Conservation (phyloP, 345 rosid species). For the Lenwebbia sp. region DNA sequence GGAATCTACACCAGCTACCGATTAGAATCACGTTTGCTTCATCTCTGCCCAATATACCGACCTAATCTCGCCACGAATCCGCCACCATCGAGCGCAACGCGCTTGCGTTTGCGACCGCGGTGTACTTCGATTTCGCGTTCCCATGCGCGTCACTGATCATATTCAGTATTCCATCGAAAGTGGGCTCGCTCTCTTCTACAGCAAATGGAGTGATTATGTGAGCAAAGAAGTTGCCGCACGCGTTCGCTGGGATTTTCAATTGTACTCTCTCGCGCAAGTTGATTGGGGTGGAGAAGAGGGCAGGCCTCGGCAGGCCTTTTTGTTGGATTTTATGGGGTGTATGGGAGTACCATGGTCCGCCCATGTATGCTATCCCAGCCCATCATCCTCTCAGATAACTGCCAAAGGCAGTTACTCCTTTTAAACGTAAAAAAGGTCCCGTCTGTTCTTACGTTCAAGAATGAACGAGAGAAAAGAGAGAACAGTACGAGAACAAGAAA, state of each 20-base stretch:
- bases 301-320: neutral
- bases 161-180: conserved; percentile 6
- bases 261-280: neutral
- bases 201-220: neutral
- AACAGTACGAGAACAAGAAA: too few species aligned
- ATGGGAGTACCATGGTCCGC: too few species aligned
- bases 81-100: neutral
- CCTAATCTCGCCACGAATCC: neutral
- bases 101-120: neutral
- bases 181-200: neutral
- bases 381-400: too few species aligned
- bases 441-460: too few species aligned
- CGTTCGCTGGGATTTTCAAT: neutral
- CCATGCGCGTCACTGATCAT: neutral
- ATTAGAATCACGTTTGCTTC: conserved; percentile 8
- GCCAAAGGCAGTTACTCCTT: too few species aligned
- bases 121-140: neutral
- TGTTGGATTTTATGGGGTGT: too few species aligned
- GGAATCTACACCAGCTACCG: conserved; percentile 26
- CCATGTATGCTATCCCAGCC: too few species aligned
- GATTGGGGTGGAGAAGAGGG: neutral
- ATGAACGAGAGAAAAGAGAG: too few species aligned
- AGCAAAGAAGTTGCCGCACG: neutral
- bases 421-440: too few species aligned
- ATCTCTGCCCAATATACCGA: neutral